Base-by-base conservation (phyloP, 768 basidiomycete genomes). In the Mycena rosella region DNA sequence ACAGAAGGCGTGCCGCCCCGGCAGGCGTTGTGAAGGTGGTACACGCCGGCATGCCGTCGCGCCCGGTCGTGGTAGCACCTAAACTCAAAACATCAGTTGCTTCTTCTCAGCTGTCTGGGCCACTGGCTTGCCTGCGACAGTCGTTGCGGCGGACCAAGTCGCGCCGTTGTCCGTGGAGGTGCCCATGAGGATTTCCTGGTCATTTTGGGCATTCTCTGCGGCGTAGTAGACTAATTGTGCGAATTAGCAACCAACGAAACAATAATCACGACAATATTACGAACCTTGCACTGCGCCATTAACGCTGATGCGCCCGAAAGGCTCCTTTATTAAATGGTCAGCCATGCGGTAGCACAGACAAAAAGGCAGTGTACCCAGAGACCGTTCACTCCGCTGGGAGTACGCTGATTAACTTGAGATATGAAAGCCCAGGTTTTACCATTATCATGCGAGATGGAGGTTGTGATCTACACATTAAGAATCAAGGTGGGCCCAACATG, bases 121-220 rank as follows among this genome's bases (percentile, higher is more conserved):
- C 44, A 30, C 26, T 1, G 45, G 9, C 36, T 20, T 17, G 15
- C 74, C 74, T 44, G 74, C 71, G 17, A 73, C 73, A 18, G 71
- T 73, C 13, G 32, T 71, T 30, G 62, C 11, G 3, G 14, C 51
- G 14, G 63, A 60, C 74, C 74, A 75, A 14, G 69, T 69, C 14
- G 13, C n/a, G 24, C 74, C 74, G 45, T 57, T 58, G 55, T 75
- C 52, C 15, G 69, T 71, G 10, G 74, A 75, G 24, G 70, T 56
- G 24, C 67, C 65, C 73, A 75, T 65, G 22, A 74, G 72, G 30
- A 74, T 74, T 55, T 75, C 74, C 49, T 75, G 74, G 54, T 75
- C 74, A 20, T 9, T 24, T 5, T 29, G 60, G 10, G 18, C 52
- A 56, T 75, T 75, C 48, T 75, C 74, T 18, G 69, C 17, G 1